Percentiles rank a stretch among this genome's conserved stretches.
phyloP scores from a whole-genome alignment of 2,329 filamentous ascomycete genomes.

The Akanthomyces lecanii region DNA sequence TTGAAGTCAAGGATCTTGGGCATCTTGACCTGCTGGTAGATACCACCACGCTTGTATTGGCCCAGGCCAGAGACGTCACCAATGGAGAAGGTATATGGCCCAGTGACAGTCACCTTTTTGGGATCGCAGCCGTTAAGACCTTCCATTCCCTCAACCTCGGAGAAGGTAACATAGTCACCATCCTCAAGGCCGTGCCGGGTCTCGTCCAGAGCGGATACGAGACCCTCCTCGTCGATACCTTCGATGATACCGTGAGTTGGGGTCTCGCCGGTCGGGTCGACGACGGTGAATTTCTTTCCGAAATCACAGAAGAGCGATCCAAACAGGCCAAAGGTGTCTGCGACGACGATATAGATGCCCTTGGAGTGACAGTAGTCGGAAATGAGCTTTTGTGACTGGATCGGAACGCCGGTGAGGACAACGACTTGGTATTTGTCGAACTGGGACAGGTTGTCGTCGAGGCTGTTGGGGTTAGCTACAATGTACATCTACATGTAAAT shows the following conservation, averaged over 20 bases:
- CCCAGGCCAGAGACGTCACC: slow-evolving; percentile 86
- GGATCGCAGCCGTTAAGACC: slow-evolving; percentile 77
- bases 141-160: slow-evolving; percentile 90
- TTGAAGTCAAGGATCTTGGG: slow-evolving; percentile 91
- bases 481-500: too few relatives aligned
- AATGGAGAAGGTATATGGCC: slow-evolving; percentile 95
- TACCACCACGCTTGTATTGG: slow-evolving; percentile 79
- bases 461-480: slow-evolving; percentile 38
- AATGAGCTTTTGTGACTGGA: slow-evolving; percentile 76
- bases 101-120: slow-evolving; percentile 88
- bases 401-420: slow-evolving; percentile 78
- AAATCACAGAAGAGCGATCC: slow-evolving; percentile 97
- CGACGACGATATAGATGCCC: slow-evolving; percentile 82
- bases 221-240: slow-evolving; percentile 79
- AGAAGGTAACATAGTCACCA: slow-evolving; percentile 93
- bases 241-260: slow-evolving; percentile 85
- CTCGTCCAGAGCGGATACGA: slow-evolving; percentile 92
- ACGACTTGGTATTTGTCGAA: slow-evolving; percentile 91
- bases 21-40: slow-evolving; percentile 98
- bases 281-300: slow-evolving; percentile 85
- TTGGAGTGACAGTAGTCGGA: slow-evolving; percentile 93
- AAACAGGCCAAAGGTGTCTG: slow-evolving; percentile 90
- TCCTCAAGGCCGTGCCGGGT: slow-evolving; percentile 93
- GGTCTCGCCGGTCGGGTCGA: slow-evolving; percentile 87
- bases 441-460: slow-evolving; percentile 72